Percentiles rank a stretch among this genome's conserved stretches.
Evolutionary conservation across 805 yeast genomes (phyloP).

Genomic region (Wickerhamiella brachini): DNA sequence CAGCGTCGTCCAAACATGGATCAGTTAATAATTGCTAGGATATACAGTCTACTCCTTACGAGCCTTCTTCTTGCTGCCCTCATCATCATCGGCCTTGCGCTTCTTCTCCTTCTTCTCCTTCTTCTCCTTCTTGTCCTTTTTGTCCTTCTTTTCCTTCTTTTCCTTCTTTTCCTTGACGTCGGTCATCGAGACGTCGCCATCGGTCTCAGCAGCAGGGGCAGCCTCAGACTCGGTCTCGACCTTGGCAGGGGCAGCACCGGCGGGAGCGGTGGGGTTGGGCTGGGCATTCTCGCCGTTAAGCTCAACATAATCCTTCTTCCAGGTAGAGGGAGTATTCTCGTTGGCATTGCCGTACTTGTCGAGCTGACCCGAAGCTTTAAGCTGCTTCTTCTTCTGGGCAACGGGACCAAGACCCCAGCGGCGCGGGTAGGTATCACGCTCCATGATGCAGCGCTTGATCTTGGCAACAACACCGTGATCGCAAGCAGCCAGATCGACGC

Average conservation of each 20-base stretch:
- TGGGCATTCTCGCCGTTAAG: constrained; percentile 45
- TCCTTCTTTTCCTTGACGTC: constrained; percentile 36
- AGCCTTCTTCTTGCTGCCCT: constrained; percentile 31
- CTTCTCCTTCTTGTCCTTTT: constrained; percentile 39
- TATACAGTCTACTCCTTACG: constrained; percentile 1
- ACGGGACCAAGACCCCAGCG: constrained; percentile 99
- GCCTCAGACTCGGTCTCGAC: constrained; percentile 11
- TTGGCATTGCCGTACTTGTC: constrained; percentile 90
- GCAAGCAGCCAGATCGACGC: constrained; percentile 89
- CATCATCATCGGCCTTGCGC: constrained; percentile 40
- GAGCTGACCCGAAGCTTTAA: constrained; percentile 92
- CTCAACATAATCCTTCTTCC: constrained; percentile 75
- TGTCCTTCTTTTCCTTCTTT: constrained; percentile 40
- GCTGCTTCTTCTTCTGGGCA: constrained; percentile 95
- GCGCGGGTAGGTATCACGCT: constrained; percentile 97
- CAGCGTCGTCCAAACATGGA: too few relatives aligned
- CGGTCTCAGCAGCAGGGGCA: constrained; percentile 6
- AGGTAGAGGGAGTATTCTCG: constrained; percentile 83
- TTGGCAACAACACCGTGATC: constrained; percentile 98
- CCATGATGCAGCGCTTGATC: constrained; percentile 99
- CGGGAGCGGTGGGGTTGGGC: constrained; percentile 14
- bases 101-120: constrained; percentile 52
- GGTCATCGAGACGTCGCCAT: constrained; percentile 18
- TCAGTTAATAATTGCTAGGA: background rate
- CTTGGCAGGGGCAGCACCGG: constrained; percentile 22